Evolutionary conservation across 2,329 filamentous ascomycete species (phyloP), one percentile per base, ranked within the genome.

Genomic region (Coniochaeta prunicola): DNA sequence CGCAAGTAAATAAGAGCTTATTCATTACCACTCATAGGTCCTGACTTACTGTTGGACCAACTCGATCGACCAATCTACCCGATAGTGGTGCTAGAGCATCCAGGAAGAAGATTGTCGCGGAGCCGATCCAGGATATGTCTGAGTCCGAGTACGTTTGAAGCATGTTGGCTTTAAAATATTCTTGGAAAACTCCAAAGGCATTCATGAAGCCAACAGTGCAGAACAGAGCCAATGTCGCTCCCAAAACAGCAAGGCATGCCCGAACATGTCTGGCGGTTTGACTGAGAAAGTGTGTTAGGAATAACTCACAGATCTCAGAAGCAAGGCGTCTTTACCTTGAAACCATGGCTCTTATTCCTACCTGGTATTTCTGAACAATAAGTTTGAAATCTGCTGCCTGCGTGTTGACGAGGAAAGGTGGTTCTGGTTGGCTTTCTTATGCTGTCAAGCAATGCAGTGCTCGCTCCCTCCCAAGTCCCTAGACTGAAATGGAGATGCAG

Each of bases 71-170:
- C 1, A 72, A 56, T 9, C 68, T 57, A 3, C 70, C 71, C 1
- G 67, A 63, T 13, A 68, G 36, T 1, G 66, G 62, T 5, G 67
- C 65, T 28, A 62, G 54, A 15, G 63, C 53, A 54, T 65, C 67
- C 4, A 71, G 60, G 21, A 68, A 62, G 59, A 73, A 73, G 26
- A 72, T 63, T 10, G 68, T 63, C 1, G 71, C 65, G 2, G 70
- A 71, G 3, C 69, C 69, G 30, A 72, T 66, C 69, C 69, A 73
- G 28, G 71, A 67, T 36, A 74, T 71, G 30, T 68, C 63, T 9
- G 66, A 69, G 9, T 62, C 59, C 0, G 66, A 66, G 15, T 68
- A 62, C 10, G 60, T 33, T 0, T 59, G 55, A 3, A 71, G 62
- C 31, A 42, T 34, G 12, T 61, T 58, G 1, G 60, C 56, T 19